These are phyloP conservation scores for Erythrobasidium hasegawianum DNA, from an alignment of 1,284 basidiomycete species.

Conservation along the genomic window DNA sequence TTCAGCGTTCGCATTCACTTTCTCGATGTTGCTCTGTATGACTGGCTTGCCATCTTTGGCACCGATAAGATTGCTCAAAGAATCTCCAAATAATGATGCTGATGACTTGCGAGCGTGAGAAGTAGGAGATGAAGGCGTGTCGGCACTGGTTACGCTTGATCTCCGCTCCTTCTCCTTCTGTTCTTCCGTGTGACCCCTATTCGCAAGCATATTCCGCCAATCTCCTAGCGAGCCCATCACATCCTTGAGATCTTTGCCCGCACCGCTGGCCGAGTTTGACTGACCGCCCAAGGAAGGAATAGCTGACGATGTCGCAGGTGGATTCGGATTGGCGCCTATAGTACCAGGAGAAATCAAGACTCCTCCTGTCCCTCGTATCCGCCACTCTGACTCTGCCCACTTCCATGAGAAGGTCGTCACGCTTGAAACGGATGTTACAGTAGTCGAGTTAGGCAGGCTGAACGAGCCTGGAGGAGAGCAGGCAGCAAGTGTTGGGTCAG, in stretches of 20 bases:
- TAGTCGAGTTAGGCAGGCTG: conserved; percentile 47
- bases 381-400: conserved; percentile 53
- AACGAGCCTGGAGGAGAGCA: conserved; percentile 51
- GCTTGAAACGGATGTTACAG: conserved; percentile 45
- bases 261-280: neutral
- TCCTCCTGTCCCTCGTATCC: conserved; percentile 46
- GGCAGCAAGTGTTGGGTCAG: conserved; percentile 49
- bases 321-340: conserved; percentile 29
- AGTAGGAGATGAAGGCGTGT: neutral
- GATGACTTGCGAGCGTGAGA: conserved; percentile 23
- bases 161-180: conserved; percentile 18
- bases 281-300: neutral
- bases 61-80: conserved; percentile 19
- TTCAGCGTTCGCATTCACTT: neutral
- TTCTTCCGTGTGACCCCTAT: conserved; percentile 3
- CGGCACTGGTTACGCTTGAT: neutral
- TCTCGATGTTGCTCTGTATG: neutral
- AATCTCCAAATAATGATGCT: conserved; percentile 24
- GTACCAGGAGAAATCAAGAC: conserved; percentile 32
- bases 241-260: conserved; percentile 27
- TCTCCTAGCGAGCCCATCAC: conserved; percentile 30
- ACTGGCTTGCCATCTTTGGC: conserved; percentile 33
- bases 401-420: conserved; percentile 50
- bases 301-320: neutral
- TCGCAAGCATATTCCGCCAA: conserved; percentile 29